A percentile compares a stretch with the other conserved stretches of the same genome.
Conservation (phyloP, 495 filamentous ascomycete species). For the Aspergillus sclerotiicarbonarius region DNA sequence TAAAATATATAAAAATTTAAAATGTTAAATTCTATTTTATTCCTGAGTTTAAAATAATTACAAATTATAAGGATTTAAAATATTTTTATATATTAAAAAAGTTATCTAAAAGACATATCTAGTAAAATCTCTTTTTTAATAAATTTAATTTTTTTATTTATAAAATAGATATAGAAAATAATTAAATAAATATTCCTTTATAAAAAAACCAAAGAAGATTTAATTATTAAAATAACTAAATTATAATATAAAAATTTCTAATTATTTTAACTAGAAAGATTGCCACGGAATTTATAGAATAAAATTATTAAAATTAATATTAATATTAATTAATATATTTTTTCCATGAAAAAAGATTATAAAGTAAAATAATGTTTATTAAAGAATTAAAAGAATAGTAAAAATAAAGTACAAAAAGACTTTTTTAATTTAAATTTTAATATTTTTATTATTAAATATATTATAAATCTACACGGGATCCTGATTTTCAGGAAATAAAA, state of each 20-base stretch:
- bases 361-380: too few relatives aligned
- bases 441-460: too few relatives aligned
- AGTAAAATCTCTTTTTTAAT: neutral
- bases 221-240: neutral
- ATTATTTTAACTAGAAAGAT: neutral
- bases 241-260: too few relatives aligned
- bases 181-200: neutral
- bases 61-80: constrained; percentile 1
- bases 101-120: neutral
- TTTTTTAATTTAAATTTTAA: too few relatives aligned
- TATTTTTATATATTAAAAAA: neutral
- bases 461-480: too few relatives aligned
- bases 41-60: constrained; percentile 1
- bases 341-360: too few relatives aligned
- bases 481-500: neutral
- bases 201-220: too few relatives aligned
- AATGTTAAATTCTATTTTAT: neutral
- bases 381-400: too few relatives aligned
- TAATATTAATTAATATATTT: too few relatives aligned
- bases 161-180: neutral
- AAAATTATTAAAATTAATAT: too few relatives aligned
- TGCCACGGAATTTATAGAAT: neutral
- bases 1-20: too few relatives aligned
- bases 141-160: neutral
- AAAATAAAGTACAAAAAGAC: too few relatives aligned